phyloP scores from a whole-genome alignment of 169 alveolate species.

The Babesia sp. region DNA sequence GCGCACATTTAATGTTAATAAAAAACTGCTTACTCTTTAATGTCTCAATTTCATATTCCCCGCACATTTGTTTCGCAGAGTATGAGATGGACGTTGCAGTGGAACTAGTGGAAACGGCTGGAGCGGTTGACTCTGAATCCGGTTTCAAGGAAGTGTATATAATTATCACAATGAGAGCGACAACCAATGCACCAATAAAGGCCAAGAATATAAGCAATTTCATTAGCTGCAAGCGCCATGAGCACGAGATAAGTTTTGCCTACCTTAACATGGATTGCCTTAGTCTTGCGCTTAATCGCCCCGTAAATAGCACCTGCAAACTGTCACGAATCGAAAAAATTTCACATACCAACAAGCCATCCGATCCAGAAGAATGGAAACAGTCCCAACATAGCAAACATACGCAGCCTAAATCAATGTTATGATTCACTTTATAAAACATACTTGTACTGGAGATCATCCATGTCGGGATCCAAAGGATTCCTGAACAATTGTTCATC shows the following conservation, averaged over 20 bases:
- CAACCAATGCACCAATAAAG: background rate
- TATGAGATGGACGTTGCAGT: no score
- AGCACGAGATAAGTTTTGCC: background rate
- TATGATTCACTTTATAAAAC: background rate
- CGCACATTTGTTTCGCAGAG: no score
- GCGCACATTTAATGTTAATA: background rate
- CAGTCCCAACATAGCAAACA: conserved; percentile 44
- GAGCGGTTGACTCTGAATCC: background rate
- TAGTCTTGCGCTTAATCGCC: conserved; percentile 2
- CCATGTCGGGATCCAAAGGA: conserved; percentile 3
- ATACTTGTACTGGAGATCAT: conserved; percentile 3
- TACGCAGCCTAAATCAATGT: conserved; percentile 40
- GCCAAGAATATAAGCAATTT: background rate
- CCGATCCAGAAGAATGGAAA: conserved; percentile 58
- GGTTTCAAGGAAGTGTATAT: background rate
- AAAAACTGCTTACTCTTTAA: no score
- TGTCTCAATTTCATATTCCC: no score
- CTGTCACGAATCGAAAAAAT: background rate
- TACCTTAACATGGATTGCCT: conserved; percentile 47
- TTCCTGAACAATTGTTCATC: background rate
- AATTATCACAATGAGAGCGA: background rate
- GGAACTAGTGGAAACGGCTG: background rate
- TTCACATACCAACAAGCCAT: conserved; percentile 49
- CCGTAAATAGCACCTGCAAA: conserved; percentile 27
- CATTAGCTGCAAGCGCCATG: background rate